Base-by-base conservation (phyloP, 1,139 yeast genomes). In the Pneumocystis sp. region DNA sequence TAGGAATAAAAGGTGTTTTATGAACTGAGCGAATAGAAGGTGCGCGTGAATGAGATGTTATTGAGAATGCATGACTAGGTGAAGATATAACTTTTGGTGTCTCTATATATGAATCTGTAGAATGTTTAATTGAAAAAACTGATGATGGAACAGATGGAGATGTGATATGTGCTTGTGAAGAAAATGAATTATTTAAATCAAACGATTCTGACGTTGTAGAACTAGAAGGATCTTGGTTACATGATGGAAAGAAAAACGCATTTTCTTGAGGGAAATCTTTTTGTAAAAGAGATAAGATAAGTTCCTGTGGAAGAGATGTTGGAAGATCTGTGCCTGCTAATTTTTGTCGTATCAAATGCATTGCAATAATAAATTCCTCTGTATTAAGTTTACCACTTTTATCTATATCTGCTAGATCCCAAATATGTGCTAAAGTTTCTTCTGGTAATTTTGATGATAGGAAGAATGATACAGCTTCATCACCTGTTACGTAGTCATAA, bases 341-440 rank as follows among this genome's bases (percentile, higher is more conserved):
- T 71, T 83, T 86, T 75, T 85, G 89, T 75, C 90, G 95, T 15
- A 93, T 95, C 71, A 93, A 81, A 73, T 86, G 93, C 87, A 93
- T 87, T 17, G 98, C 97, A 73, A 93, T 87, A 1, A 95, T 85
- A 75, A 95, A 93, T 74, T 93, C 98, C 68, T 83, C 79, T 72
- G 82, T 85, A 59, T 89, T 81, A 72, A 95, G 89, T 63, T 82
- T 82, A 45, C 97, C 97, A 61, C 90, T 84, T 75, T 90, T 89
- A 71, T 89, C 88, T 68, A 90, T 82, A 75, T 95, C 97, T 6
- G 97, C 85, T 72, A 93, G 80, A 75, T 93, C 97, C 99, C 99
- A 95, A 61, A 95, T 85, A 40, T 84, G 79, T 1, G 98, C 98
- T 70, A 95, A 80, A 56, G 84, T 85, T 66, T 89, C 95, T 72